A percentile compares a stretch with the other conserved stretches of the same genome.
phyloP scores from a whole-genome alignment of 2,329 filamentous ascomycete species.

The Sporothrix schenckii region DNA sequence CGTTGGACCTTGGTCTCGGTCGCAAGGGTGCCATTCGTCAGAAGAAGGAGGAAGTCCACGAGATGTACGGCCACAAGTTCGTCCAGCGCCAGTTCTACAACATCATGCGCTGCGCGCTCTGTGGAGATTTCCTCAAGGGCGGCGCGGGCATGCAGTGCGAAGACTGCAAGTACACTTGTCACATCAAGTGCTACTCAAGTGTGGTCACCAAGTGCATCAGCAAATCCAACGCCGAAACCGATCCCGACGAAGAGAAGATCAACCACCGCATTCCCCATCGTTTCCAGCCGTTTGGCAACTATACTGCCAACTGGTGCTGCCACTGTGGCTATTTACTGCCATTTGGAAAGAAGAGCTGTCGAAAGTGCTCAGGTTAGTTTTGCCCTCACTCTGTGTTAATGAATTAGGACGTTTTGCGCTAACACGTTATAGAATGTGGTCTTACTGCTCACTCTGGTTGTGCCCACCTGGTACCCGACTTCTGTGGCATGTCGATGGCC shows the following conservation, averaged over 20 bases:
- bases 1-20: constrained; percentile 85
- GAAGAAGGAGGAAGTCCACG: constrained; percentile 96
- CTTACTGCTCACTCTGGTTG: constrained; percentile 91
- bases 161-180: constrained; percentile 99
- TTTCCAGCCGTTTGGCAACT: constrained; percentile 94
- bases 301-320: constrained; percentile 99
- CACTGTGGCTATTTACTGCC: constrained; percentile 96
- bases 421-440: constrained; percentile 69
- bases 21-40: constrained; percentile 96
- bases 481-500: constrained; percentile 99
- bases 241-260: constrained; percentile 99
- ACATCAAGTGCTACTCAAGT: constrained; percentile 94
- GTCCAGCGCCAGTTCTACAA: constrained; percentile 99
- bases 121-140: constrained; percentile 97
- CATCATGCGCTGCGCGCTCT: constrained; percentile 98
- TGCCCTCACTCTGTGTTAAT: too few relatives aligned
- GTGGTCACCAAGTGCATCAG: constrained; percentile 99
- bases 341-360: constrained; percentile 90
- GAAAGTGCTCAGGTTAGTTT: constrained; percentile 79
- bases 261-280: constrained; percentile 98
- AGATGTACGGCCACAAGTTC: constrained; percentile 99
- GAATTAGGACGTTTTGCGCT: constrained; percentile 33
- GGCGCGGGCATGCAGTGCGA: constrained; percentile 98
- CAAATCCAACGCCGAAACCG: constrained; percentile 97
- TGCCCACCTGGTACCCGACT: constrained; percentile 94